phyloP scores from a whole-genome alignment of 192 early-diverging fungal genomes.

The Entomortierella chlamydospora region DNA sequence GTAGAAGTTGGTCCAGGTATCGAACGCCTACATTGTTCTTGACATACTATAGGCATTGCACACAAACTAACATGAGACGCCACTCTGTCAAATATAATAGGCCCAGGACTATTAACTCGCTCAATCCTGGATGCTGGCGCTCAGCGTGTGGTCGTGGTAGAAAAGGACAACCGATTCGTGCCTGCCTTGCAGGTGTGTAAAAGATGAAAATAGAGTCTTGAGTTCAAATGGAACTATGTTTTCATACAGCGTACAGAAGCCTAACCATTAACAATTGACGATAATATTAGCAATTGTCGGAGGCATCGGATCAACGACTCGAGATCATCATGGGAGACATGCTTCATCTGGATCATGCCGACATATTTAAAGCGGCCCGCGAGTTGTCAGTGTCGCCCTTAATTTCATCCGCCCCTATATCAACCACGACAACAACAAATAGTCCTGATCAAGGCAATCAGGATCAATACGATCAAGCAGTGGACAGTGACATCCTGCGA shows the following conservation, averaged over 20 bases:
- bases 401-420: constrained; percentile 7
- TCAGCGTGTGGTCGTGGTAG: constrained; percentile 72
- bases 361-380: constrained; percentile 59
- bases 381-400: constrained; percentile 5
- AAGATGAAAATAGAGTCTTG: no score
- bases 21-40: background rate
- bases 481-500: background rate
- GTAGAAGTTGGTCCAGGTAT: constrained; percentile 83
- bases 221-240: no score
- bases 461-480: no score
- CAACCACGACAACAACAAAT: background rate
- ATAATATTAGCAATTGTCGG: constrained; percentile 70
- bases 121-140: constrained; percentile 79
- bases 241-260: no score
- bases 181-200: constrained; percentile 65
- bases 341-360: constrained; percentile 65
- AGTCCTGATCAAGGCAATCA: background rate
- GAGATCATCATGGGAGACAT: constrained; percentile 73
- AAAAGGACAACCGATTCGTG: constrained; percentile 79
- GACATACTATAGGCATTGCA: background rate
- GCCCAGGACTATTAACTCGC: constrained; percentile 81
- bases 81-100: constrained; percentile 16
- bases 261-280: no score
- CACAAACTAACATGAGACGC: no score
- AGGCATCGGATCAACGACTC: constrained; percentile 63